These are phyloP conservation scores for Pseudozyma thailandica DNA, from an alignment of 1,284 basidiomycete species.

Conservation along the genomic window DNA sequence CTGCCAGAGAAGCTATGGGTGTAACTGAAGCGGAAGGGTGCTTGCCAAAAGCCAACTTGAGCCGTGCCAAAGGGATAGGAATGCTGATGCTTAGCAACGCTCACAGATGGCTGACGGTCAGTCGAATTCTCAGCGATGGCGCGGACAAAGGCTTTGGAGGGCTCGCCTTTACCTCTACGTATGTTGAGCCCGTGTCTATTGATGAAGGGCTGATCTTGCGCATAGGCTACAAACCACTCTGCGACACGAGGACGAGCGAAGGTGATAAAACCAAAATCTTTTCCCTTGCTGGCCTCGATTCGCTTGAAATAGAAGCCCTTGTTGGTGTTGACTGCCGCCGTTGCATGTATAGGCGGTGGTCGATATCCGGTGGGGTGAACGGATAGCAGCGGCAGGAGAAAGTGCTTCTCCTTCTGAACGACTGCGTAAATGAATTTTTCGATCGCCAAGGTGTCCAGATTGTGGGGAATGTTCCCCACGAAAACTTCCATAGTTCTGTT, in stretches of 20 bases:
- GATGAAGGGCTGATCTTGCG: conserved; percentile 11
- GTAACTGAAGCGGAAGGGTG: conserved; percentile 4
- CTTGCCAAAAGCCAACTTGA: conserved; percentile 19
- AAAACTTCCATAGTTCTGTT: conserved; percentile 17
- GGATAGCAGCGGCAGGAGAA: not conserved
- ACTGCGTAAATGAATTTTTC: conserved; percentile 28
- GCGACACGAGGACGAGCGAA: conserved; percentile 13
- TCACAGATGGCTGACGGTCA: conserved; percentile 14
- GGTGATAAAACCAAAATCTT: conserved; percentile 21
- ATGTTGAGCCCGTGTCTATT: conserved; percentile 1
- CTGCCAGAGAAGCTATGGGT: not conserved
- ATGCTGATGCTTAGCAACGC: conserved; percentile 1
- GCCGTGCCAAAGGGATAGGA: not conserved
- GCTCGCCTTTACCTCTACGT: not conserved
- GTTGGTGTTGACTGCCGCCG: conserved; percentile 6
- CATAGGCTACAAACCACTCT: conserved; percentile 19
- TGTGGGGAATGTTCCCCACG: conserved; percentile 2
- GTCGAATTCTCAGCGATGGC: conserved; percentile 30
- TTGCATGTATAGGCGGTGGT: not conserved
- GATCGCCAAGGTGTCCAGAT: conserved; percentile 4
- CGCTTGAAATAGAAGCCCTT: conserved; percentile 32
- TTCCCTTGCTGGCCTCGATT: not conserved
- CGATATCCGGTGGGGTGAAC: not conserved
- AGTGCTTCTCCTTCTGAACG: conserved; percentile 4
- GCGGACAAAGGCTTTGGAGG: conserved; percentile 10